Evolutionary conservation across 148 eudicot species (phyloP).

Genomic region (Spergularia bocconei): DNA sequence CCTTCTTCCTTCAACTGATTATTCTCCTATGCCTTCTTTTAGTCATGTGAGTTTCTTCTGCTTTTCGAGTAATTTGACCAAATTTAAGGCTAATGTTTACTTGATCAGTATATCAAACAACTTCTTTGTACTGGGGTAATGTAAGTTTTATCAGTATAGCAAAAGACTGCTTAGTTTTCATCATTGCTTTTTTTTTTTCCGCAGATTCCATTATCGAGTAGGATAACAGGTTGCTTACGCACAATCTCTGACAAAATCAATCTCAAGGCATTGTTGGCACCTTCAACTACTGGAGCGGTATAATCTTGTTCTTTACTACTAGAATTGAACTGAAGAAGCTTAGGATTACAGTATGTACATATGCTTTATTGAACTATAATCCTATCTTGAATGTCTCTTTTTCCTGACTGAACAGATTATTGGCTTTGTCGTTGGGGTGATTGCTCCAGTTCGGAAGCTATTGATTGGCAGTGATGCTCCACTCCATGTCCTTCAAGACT

Average conservation of each 20-base stretch:
- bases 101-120: neutral
- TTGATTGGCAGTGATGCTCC: constrained; percentile 29
- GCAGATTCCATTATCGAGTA: constrained; percentile 27
- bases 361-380: too few species aligned
- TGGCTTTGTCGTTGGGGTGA: constrained; percentile 24
- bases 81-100: neutral
- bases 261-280: constrained; percentile 38
- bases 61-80: neutral
- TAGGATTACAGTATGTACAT: neutral
- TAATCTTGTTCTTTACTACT: constrained; percentile 5
- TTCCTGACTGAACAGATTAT: constrained; percentile 14
- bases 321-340: neutral
- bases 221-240: constrained; percentile 20
- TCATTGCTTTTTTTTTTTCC: neutral
- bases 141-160: neutral
- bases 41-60: constrained; percentile 1
- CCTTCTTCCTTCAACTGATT: constrained; percentile 14
- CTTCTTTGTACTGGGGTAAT: neutral
- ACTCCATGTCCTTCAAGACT: constrained; percentile 26
- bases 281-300: constrained; percentile 49
- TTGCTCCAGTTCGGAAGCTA: constrained; percentile 20
- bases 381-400: neutral
- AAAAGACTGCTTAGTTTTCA: neutral
- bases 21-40: neutral
- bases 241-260: constrained; percentile 25